These are phyloP conservation scores for Oxytropis ochrocephala DNA, from an alignment of 306 rosid species.

Conservation along the genomic window DNA sequence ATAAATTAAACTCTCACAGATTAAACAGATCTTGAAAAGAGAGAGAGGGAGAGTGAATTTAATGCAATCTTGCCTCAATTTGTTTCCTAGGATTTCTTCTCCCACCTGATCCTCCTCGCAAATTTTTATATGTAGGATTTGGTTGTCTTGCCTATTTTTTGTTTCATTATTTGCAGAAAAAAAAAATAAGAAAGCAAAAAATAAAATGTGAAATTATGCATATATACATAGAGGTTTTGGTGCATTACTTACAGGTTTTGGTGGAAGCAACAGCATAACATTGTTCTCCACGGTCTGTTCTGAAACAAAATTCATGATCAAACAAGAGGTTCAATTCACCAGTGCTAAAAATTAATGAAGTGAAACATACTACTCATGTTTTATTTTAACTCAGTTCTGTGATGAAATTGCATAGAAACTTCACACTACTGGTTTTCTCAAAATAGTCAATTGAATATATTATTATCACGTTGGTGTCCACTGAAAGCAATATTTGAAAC, in stretches of 20 bases:
- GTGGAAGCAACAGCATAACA: constrained; percentile 1
- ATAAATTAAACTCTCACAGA: too few species aligned
- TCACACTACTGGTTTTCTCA: background rate
- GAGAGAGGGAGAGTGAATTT: background rate
- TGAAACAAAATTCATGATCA: constrained; percentile 6
- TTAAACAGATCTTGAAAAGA: background rate
- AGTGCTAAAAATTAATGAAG: background rate
- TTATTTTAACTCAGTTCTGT: background rate
- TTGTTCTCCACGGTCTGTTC: constrained; percentile 9
- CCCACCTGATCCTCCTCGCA: constrained; percentile 12
- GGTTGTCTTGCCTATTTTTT: constrained; percentile 8
- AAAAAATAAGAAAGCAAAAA: background rate
- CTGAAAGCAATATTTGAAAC: background rate
- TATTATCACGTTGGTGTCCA: too few species aligned
- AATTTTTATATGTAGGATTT: constrained; percentile 1
- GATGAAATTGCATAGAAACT: background rate
- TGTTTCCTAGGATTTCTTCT: background rate
- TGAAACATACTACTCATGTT: background rate
- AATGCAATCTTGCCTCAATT: background rate
- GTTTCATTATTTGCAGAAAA: background rate
- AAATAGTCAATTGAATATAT: too few species aligned
- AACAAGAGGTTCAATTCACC: background rate
- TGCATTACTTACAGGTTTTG: constrained; percentile 17
- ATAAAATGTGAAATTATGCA: background rate
- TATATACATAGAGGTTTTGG: too few species aligned